A percentile compares a stretch with the other conserved stretches of the same genome.
Evolutionary conservation across 2,329 filamentous ascomycete genomes (phyloP).

Genomic region (Fusarium citri): DNA sequence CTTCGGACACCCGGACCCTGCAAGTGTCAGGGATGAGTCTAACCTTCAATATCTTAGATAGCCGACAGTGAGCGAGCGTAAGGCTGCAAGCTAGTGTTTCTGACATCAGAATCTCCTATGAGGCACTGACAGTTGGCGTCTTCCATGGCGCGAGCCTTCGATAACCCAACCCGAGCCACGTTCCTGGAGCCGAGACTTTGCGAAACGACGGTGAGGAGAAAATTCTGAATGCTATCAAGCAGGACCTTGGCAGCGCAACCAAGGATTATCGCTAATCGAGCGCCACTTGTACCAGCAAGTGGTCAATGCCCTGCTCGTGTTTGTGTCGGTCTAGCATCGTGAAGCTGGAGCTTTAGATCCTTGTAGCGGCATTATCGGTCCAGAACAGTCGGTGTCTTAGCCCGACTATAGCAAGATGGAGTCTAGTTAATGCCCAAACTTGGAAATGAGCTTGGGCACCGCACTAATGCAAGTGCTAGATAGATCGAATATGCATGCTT

Average conservation of each 20-base stretch:
- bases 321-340: not conserved
- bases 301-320: not conserved
- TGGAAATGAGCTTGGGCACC: not conserved
- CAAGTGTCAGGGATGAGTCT: not conserved
- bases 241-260: not conserved
- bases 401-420: not conserved
- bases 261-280: slow-evolving; percentile 8
- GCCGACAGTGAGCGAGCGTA: not conserved
- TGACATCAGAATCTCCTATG: not conserved
- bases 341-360: not conserved
- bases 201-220: not conserved
- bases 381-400: not conserved
- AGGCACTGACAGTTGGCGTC: not conserved
- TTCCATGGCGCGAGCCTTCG: not conserved
- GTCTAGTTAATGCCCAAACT: not conserved
- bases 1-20: not conserved
- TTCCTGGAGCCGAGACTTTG: not conserved
- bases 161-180: not conserved
- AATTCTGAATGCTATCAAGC: not conserved
- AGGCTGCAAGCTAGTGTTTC: not conserved
- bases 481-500: not conserved
- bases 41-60: not conserved
- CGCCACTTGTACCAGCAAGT: not conserved
- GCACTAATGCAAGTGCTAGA: not conserved
- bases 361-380: not conserved